phyloP scores from a whole-genome alignment of 129 eudicot species.

The Glebionis coronaria region DNA sequence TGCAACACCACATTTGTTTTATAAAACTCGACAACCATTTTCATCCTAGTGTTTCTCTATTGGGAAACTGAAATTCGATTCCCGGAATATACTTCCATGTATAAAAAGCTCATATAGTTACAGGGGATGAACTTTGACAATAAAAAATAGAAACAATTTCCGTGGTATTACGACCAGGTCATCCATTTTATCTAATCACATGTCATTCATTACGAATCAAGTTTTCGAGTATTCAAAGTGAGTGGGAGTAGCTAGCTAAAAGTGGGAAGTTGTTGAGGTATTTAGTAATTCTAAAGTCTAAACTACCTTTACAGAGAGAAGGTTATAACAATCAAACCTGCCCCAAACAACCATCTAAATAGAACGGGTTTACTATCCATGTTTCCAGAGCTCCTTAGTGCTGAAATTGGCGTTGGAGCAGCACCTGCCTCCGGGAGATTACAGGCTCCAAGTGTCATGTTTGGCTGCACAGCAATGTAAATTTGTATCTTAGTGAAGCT shows the following conservation, averaged over 20 bases:
- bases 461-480: conserved; percentile 49
- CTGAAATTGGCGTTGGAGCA: conserved; percentile 32
- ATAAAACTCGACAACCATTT: no score
- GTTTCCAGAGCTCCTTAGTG: conserved; percentile 21
- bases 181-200: not conserved
- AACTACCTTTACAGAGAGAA: conserved; percentile 25
- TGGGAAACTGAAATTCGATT: no score
- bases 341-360: conserved; percentile 28
- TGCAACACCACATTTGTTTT: no score
- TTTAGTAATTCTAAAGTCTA: conserved; percentile 15
- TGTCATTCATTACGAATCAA: not conserved
- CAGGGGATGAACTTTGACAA: no score
- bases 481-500: not conserved
- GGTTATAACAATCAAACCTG: conserved; percentile 24
- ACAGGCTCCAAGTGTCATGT: conserved; percentile 66
- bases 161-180: no score
- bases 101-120: no score
- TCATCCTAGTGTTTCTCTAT: no score
- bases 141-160: no score
- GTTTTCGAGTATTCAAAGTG: conserved; percentile 1
- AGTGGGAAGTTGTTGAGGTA: not conserved
- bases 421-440: conserved; percentile 37
- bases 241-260: conserved; percentile 5
- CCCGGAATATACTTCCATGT: no score
- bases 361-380: conserved; percentile 21